Evolutionary conservation across 2,329 filamentous ascomycete species (phyloP).

Genomic region (Diaporthe ampelina): DNA sequence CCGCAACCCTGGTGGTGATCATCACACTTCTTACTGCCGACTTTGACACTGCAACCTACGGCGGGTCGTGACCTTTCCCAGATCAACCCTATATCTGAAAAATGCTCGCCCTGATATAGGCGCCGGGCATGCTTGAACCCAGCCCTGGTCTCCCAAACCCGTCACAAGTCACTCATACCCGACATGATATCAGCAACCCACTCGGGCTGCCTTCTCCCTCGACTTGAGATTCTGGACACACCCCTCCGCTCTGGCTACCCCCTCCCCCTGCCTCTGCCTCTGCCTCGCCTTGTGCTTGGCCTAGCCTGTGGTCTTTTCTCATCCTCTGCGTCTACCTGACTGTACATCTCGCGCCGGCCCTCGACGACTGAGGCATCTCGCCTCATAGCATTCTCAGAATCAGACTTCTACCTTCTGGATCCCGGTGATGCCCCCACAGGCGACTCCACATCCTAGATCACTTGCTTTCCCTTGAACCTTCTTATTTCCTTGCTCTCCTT

Average conservation of each 20-base stretch:
- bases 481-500: constrained; percentile 41
- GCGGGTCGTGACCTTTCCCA: constrained; percentile 38
- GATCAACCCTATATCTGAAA: constrained; percentile 38
- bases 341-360: constrained; percentile 34
- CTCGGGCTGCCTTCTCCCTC: constrained; percentile 32
- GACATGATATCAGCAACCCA: constrained; percentile 36
- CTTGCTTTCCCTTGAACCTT: constrained; percentile 39
- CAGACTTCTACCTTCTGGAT: constrained; percentile 37
- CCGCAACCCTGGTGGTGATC: constrained; percentile 38
- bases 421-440: constrained; percentile 24
- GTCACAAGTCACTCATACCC: constrained; percentile 36
- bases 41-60: constrained; percentile 27
- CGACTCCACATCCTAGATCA: constrained; percentile 38
- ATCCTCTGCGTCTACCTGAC: constrained; percentile 31
- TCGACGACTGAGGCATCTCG: constrained; percentile 37
- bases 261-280: constrained; percentile 27
- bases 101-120: constrained; percentile 38
- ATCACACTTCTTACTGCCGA: constrained; percentile 37
- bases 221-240: constrained; percentile 36
- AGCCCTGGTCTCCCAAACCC: constrained; percentile 29
- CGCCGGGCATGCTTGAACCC: constrained; percentile 31
- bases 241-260: constrained; percentile 26
- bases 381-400: constrained; percentile 38
- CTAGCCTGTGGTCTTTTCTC: constrained; percentile 34
- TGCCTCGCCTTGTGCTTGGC: constrained; percentile 37